Base-by-base conservation (phyloP, 805 yeast species). In the Metschnikowia borealis region DNA sequence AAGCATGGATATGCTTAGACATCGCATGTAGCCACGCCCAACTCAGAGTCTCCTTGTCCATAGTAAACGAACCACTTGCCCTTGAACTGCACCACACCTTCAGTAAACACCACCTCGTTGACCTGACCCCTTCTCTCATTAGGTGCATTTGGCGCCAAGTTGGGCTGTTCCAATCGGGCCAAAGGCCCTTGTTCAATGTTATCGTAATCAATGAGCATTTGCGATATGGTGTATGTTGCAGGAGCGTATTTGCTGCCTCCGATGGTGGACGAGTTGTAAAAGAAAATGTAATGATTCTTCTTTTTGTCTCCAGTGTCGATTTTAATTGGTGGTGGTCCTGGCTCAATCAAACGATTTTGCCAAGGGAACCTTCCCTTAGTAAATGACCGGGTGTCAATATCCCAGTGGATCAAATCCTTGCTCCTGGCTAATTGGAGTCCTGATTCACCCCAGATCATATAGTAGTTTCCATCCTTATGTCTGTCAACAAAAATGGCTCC, bases 371-470 rank as follows among this genome's bases (percentile, higher is more conserved):
- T 53, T 4, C 69, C 69, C 6, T 49, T 59, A 6, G 77, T 60
- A 54, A 64, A 72, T 2, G 54, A 44, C 45, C 58, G 59, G 5
- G 48, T 38, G 35, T 54, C 55, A 47, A 56, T 61, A 43, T 60
- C 56, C 77, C 77, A 73, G 48, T 66, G 50, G n/a, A 64, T 53
- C 50, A 71, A 53, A 50, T 73, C 75, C 29, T 54, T 55, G 8
- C 72, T 66, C 29, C 55, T 62, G 3, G 75, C 76, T 53, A 73
- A 60, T 52, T 70, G 67, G 49, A 73, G 62, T 34, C 65, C 65
- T 10, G 68, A 62, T 55, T 73, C 77, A 20, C 77, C 77, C 74
- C 74, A 73, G 20, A 73, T 64, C 77, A 73, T 73, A 53, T 71
- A 70, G 51, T 67, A 72, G 36, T 62, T 59, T 3, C 74, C 74